A percentile compares a stretch with the other conserved stretches of the same genome.
Evolutionary conservation across 78 protist species (phyloP).

Genomic region (Dictyostelium firmibasis): DNA sequence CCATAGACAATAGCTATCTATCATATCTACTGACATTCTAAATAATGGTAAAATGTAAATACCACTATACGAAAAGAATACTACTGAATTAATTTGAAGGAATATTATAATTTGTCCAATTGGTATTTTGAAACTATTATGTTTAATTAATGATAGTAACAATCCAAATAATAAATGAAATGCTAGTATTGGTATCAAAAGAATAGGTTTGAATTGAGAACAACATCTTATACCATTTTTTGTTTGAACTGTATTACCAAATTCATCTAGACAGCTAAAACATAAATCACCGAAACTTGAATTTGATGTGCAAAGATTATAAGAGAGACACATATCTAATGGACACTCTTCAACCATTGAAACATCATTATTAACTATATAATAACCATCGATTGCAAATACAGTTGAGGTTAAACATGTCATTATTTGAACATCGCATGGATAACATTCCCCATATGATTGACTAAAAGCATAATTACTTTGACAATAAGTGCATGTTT

Average conservation of each 20-base stretch:
- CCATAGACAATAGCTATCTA: neutral
- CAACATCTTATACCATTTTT: neutral
- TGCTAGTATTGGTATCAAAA: neutral
- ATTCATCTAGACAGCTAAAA: neutral
- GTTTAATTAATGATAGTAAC: neutral
- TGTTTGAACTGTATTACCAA: neutral
- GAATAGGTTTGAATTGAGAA: neutral
- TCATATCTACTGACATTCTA: neutral
- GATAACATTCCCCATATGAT: neutral
- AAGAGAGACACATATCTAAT: neutral
- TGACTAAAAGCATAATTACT: neutral
- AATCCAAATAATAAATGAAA: neutral
- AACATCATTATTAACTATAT: neutral
- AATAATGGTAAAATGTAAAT: conserved; percentile 1
- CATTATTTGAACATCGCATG: neutral
- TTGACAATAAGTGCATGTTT: neutral
- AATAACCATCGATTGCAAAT: neutral
- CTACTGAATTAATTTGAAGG: neutral
- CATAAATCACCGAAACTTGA: neutral
- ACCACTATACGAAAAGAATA: conserved; percentile 3
- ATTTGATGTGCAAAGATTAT: neutral
- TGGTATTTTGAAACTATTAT: neutral
- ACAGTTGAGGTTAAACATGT: neutral
- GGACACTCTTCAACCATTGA: neutral
- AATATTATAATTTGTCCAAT: neutral